Conservation (phyloP, 208 protist genomes). For the Leishmania amazonensis region DNA sequence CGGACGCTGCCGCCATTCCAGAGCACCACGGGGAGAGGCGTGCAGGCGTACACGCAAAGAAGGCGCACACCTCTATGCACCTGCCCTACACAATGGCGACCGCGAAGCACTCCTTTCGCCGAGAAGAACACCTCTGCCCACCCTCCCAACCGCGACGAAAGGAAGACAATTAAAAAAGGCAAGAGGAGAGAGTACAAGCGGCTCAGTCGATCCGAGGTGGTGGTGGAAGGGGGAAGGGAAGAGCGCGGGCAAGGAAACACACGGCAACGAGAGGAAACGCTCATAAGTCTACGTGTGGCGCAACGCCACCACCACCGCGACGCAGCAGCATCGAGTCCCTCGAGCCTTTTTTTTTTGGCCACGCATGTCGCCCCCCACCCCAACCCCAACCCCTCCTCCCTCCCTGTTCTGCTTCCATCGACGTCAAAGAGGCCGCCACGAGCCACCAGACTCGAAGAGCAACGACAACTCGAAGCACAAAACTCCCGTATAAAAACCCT, state of each 20-base stretch:
- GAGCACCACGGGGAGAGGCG: background rate
- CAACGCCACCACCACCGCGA: background rate
- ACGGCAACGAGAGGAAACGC: background rate
- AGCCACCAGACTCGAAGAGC: background rate
- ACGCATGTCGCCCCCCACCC: background rate
- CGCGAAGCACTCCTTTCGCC: background rate
- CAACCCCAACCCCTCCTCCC: background rate
- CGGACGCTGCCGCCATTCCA: background rate
- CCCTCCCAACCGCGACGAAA: background rate
- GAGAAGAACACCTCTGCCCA: too few species aligned
- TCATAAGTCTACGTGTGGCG: background rate
- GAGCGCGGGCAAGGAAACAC: background rate
- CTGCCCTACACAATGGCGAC: background rate
- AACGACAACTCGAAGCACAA: background rate
- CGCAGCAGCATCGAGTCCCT: background rate
- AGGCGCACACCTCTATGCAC: background rate
- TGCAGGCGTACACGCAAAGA: background rate
- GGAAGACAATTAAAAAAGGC: background rate
- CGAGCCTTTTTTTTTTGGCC: too few species aligned
- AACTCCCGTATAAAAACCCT: background rate
- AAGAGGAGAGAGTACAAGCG: background rate
- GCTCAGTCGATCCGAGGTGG: background rate
- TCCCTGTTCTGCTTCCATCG: background rate
- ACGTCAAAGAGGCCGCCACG: background rate
- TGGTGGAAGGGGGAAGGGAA: background rate